Percentiles rank a stretch among this genome's conserved stretches.
Conservation (phyloP, 164 flowering plant species). For the Stephania cephalantha region DNA sequence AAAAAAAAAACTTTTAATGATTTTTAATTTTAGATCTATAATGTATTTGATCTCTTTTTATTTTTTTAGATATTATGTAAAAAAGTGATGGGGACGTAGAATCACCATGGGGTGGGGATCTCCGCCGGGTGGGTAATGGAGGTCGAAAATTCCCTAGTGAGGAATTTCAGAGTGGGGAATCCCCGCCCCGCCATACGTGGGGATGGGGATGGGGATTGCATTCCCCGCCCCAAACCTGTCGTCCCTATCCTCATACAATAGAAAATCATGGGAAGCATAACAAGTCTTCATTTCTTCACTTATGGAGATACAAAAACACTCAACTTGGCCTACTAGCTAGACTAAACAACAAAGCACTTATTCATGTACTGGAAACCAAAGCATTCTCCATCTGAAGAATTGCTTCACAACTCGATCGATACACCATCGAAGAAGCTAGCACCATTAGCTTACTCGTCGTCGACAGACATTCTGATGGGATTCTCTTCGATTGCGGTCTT, state of each 20-base stretch:
- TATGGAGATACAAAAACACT: neutral
- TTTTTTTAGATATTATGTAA: too few species aligned
- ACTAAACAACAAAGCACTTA: neutral
- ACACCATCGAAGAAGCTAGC: neutral
- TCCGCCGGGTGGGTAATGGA: too few species aligned
- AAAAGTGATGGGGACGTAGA: too few species aligned
- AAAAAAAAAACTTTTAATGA: too few species aligned
- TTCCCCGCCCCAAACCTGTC: too few species aligned
- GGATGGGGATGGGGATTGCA: too few species aligned
- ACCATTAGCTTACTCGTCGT: neutral
- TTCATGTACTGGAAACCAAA: neutral
- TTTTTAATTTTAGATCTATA: too few species aligned
- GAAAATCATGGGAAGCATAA: neutral
- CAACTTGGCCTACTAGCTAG: neutral
- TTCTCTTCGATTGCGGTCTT: neutral
- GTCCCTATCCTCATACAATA: neutral
- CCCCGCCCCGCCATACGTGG: too few species aligned
- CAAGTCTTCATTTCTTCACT: neutral
- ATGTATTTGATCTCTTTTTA: too few species aligned
- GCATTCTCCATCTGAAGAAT: neutral
- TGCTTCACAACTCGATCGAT: neutral
- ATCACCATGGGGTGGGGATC: too few species aligned
- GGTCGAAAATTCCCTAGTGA: too few species aligned
- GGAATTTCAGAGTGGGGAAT: too few species aligned
- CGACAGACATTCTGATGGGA: neutral